These are phyloP conservation scores for Ceriops decandra DNA, from an alignment of 345 rosid genomes.

Conservation along the genomic window DNA sequence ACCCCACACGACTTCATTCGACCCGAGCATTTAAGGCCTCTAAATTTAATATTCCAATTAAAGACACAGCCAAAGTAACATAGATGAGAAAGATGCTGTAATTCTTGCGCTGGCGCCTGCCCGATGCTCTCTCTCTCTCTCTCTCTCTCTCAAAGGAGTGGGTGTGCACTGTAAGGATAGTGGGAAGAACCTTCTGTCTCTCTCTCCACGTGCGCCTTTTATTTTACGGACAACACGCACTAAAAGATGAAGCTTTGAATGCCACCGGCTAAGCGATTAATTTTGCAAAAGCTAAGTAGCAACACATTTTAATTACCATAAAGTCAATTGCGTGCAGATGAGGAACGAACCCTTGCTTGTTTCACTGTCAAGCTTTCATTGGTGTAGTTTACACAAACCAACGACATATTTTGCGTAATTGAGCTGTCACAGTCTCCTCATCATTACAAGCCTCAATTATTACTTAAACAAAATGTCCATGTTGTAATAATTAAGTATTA, in stretches of 20 bases:
- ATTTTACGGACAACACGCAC: neutral
- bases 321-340: neutral
- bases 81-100: slow-evolving; percentile 9
- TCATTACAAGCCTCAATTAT: neutral
- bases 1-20: too few species aligned
- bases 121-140: slow-evolving; percentile 5
- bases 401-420: neutral
- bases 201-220: neutral
- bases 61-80: neutral
- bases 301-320: too few species aligned
- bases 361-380: neutral
- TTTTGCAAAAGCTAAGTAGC: too few species aligned
- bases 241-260: neutral
- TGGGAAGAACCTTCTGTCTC: neutral
- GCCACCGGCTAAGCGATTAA: slow-evolving; percentile 14
- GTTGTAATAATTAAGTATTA: neutral
- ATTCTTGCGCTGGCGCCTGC: slow-evolving; percentile 21
- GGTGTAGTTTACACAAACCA: neutral
- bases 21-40: neutral
- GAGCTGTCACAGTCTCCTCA: neutral
- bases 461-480: neutral
- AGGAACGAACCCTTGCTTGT: too few species aligned
- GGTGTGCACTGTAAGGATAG: neutral
- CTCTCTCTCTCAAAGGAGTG: neutral
- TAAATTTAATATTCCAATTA: neutral